Evolutionary conservation across 768 basidiomycete genomes (phyloP), one percentile per base, ranked within the genome.

Genomic region (Tylopilus felleus): DNA sequence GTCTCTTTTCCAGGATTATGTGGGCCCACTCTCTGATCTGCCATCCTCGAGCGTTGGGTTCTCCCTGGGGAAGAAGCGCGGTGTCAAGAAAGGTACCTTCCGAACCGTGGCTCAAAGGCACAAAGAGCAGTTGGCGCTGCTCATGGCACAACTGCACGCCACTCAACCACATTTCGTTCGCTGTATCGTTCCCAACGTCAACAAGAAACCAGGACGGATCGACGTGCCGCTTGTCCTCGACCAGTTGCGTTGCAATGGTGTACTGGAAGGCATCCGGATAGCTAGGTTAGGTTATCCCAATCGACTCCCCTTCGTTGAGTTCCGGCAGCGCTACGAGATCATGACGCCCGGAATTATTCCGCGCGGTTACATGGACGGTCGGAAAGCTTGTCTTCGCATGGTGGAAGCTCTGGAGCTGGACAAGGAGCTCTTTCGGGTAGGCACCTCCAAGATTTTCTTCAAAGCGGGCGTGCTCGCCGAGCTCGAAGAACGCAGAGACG

Each of bases 131-230:
- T 81, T 99, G 8, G 77, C 87, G 9, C 89, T 90, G 62, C 78
- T 99, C 48, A 96, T 99, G 92, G 68, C 74, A 3, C 97, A 98
- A 64, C 78, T 99, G 12, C 84, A 89, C 52, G 83, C 92, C 2
- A 99, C 97, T 0, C 95, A 98, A 62, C 97, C 97, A 1, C 97
- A 99, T 70, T 99, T 99, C 71, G 90, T 99, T 13, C 82, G 97
- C 23, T 99, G 97, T 66, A 99, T 99, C 62, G 96, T 99, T 2
- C 97, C 97, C 2, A 99, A 99, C 63, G 75, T 79, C 19, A 76
- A 84, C 72, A 98, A 98, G 78, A 90, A 90, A 65, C 93, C 97
- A 0, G 90, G 89, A 7, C 82, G 89, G 41, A 80, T 99, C 58
- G 95, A 97, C 62, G 90, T 93, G 1, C 96, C 96, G 0, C 83